Percentiles rank a stretch among this genome's conserved stretches.
These are phyloP conservation scores for Ustilago trichophora DNA, from an alignment of 1,284 basidiomycete genomes.

Conservation along the genomic window DNA sequence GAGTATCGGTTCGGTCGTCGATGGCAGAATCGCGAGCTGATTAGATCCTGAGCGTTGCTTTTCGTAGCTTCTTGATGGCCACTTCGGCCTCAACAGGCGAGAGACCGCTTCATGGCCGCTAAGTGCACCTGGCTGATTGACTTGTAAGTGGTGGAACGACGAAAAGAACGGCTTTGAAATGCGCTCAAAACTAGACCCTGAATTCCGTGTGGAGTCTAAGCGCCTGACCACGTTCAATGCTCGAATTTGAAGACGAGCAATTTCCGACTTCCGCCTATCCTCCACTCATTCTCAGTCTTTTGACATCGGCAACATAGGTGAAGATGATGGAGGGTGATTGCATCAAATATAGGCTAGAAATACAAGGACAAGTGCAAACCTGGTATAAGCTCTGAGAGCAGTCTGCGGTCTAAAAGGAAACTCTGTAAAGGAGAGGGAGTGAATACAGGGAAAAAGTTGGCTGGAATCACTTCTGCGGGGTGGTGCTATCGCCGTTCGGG, in stretches of 20 bases:
- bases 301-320: neutral
- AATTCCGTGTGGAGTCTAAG: neutral
- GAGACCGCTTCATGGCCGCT: neutral
- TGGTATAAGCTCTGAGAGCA: conserved; percentile 25
- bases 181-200: neutral
- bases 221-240: neutral
- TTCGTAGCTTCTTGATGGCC: no score
- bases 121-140: neutral
- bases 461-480: conserved; percentile 8
- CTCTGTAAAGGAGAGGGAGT: neutral
- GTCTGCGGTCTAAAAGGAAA: neutral
- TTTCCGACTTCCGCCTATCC: neutral
- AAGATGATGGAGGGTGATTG: no score
- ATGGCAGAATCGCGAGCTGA: no score
- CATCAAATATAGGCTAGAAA: conserved; percentile 28
- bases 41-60: no score
- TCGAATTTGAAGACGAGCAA: neutral
- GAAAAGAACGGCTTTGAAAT: neutral
- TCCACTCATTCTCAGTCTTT: no score
- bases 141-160: neutral
- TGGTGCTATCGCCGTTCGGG: neutral
- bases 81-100: no score
- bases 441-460: neutral
- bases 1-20: no score
- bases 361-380: conserved; percentile 15